Percentiles rank a stretch among this genome's conserved stretches.
Evolutionary conservation across 345 rosid species (phyloP).

Genomic region (Fremontodendron californicum): DNA sequence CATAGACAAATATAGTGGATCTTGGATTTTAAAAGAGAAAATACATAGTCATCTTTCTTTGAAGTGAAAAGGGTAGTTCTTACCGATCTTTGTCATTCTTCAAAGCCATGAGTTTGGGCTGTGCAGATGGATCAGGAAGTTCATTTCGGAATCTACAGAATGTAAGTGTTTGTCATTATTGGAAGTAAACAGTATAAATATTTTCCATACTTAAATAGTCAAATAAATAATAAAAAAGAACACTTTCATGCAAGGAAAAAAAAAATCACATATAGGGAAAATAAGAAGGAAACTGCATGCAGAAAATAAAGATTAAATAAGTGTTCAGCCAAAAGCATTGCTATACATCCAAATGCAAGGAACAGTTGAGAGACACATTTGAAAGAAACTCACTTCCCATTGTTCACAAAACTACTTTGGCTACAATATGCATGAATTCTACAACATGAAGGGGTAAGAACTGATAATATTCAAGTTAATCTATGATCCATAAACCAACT

Average conservation of each 20-base stretch:
- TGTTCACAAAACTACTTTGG: neutral
- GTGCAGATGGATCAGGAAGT: slow-evolving; percentile 96
- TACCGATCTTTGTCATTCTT: slow-evolving; percentile 89
- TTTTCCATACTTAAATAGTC: neutral
- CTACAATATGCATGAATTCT: neutral
- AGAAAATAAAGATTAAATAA: neutral
- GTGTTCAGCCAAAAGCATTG: neutral
- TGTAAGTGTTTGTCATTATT: slow-evolving; percentile 12
- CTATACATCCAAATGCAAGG: neutral
- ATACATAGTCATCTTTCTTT: neutral
- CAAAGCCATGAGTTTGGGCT: slow-evolving; percentile 75
- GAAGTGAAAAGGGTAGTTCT: slow-evolving; percentile 22
- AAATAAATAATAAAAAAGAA: neutral
- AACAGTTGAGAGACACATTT: neutral
- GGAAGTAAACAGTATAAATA: neutral
- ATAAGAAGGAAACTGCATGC: neutral
- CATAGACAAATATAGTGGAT: neutral
- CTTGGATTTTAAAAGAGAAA: neutral
- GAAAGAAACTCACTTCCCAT: neutral
- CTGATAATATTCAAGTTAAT: neutral
- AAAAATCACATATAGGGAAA: neutral
- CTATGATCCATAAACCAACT: neutral
- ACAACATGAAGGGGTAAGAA: neutral
- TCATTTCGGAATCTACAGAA: slow-evolving; percentile 82
- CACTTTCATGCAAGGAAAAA: neutral